phyloP scores from a whole-genome alignment of 768 basidiomycete species.

The Epithele typhae region DNA sequence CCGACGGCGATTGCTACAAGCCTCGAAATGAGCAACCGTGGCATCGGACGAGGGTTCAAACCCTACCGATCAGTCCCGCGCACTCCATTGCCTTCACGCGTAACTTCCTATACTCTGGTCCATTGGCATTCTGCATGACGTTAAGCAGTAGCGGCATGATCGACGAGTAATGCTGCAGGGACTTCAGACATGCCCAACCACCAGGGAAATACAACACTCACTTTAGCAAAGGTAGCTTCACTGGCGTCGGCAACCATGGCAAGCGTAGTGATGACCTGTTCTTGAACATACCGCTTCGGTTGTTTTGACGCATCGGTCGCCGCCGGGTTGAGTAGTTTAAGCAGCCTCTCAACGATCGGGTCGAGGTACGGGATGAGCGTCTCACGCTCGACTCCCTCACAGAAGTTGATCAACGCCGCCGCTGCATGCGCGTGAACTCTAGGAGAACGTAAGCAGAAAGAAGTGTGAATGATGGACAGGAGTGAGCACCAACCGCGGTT shows the following conservation, averaged over 20 bases:
- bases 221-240: conserved; percentile 73
- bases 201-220: conserved; percentile 21
- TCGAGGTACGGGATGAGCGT: conserved; percentile 76
- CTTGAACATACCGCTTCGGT: conserved; percentile 68
- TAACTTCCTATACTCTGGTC: conserved; percentile 60
- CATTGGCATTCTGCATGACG: conserved; percentile 69
- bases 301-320: conserved; percentile 32
- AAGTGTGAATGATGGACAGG: neutral
- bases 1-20: conserved; percentile 93
- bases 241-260: conserved; percentile 90
- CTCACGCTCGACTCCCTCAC: conserved; percentile 76
- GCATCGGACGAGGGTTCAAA: conserved; percentile 27
- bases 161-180: conserved; percentile 57
- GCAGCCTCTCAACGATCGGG: conserved; percentile 67
- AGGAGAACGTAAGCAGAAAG: neutral
- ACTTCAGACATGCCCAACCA: neutral
- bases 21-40: neutral
- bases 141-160: conserved; percentile 81
- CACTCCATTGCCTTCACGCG: conserved; percentile 89
- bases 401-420: conserved; percentile 87
- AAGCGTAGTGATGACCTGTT: conserved; percentile 83
- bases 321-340: conserved; percentile 58
- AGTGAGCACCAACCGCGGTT: conserved; percentile 48
- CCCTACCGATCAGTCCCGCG: conserved; percentile 82
- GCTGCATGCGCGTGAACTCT: conserved; percentile 88